Conservation (phyloP, 192 early-diverging fungal genomes). For the Coemansia javaensis region DNA sequence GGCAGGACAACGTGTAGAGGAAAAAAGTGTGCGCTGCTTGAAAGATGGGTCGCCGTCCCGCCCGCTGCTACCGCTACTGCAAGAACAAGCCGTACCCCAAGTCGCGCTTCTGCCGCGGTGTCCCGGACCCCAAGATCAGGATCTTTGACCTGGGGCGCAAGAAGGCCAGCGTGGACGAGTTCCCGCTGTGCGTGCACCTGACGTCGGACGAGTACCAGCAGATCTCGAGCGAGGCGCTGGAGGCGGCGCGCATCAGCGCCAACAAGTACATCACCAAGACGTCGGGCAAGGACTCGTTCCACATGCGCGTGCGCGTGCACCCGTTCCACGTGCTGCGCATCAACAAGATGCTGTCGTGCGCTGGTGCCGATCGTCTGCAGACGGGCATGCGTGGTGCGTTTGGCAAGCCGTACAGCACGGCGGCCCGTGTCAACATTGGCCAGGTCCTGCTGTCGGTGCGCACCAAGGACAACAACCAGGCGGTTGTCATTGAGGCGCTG, state of each 20-base stretch:
- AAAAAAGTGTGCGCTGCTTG: not conserved
- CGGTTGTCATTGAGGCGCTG: conserved; percentile 86
- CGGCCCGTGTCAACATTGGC: conserved; percentile 97
- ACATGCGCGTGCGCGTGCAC: conserved; percentile 97
- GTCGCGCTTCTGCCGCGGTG: conserved; percentile 98
- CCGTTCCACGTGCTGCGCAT: conserved; percentile 99
- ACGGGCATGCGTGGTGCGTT: conserved; percentile 99
- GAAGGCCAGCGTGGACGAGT: conserved; percentile 96
- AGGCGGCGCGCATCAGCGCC: conserved; percentile 94
- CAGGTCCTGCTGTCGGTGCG: conserved; percentile 96
- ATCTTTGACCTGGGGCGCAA: conserved; percentile 97
- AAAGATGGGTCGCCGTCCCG: conserved; percentile 97
- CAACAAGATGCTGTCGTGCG: conserved; percentile 99
- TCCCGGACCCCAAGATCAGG: conserved; percentile 97
- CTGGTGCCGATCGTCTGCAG: conserved; percentile 98
- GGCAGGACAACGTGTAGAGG: not conserved
- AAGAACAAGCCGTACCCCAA: conserved; percentile 99
- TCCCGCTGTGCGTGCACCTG: conserved; percentile 94
- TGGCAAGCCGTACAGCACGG: conserved; percentile 92
- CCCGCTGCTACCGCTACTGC: conserved; percentile 98
- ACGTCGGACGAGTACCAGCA: conserved; percentile 97
- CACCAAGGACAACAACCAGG: conserved; percentile 91
- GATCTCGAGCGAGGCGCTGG: conserved; percentile 96
- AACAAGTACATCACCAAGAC: conserved; percentile 99
- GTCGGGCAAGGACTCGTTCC: conserved; percentile 98